Evolutionary conservation across 306 rosid genomes (phyloP), one percentile per base, ranked within the genome.

Genomic region (Vigna nakashimae): DNA sequence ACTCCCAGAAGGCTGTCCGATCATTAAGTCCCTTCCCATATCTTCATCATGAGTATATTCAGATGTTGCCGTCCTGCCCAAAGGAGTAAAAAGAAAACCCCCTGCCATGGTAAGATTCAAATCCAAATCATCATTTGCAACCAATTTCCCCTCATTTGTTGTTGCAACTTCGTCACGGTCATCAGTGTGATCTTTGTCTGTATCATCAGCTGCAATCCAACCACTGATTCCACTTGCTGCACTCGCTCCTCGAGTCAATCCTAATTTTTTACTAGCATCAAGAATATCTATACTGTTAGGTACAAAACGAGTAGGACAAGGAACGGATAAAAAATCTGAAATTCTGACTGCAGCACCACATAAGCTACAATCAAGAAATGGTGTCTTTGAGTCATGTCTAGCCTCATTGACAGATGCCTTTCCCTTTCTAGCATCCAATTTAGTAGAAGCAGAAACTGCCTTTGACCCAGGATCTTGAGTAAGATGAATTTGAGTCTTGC

Each of bases 151-250:
- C 69, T 77, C 96, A 76, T 88, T 91, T 64, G 90, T 89, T 26
- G 97, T 92, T 73, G 98, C 92, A 71, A 96, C 99, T 85, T 96
- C 99, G 58, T 93, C 99, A 24, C 97, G 99, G 69, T 96, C 98
- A 83, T 82, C 99, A 51, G 86, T 88, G 71, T 89, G 98, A 78
- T 93, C 99, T 91, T 91, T 96, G 75, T 86, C 96, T 9, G 82
- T 81, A 77, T 96, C 96, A 75, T 92, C 98, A 36, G 91, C 89
- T 66, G 97, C 90, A 65, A 88, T 85, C 99, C 99, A 92, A 80
- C 99, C 99, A 84, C 86, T 91, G 75, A 96, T 96, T 71, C 99
- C 99, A 82, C 99, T 96, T 22, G 99, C 99, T 74, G 99, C 99
- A 86, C 98, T 96, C 67, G 72, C 97, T 60, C 99, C 99, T n/a